These are phyloP conservation scores for Carpinus viminea DNA, from an alignment of 306 rosid species.

Conservation along the genomic window DNA sequence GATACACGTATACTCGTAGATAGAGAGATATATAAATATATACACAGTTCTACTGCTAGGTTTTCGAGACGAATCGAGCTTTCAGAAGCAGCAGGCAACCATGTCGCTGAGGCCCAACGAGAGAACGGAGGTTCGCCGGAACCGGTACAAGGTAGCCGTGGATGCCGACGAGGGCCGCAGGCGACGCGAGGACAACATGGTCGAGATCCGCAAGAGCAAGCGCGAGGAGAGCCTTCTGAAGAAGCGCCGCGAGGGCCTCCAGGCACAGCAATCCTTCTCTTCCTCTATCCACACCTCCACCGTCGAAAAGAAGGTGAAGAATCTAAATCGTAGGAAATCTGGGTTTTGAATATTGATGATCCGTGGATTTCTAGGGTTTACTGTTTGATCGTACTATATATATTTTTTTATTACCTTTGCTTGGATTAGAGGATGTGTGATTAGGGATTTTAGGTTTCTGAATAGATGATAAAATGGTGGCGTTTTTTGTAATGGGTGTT, in stretches of 20 bases:
- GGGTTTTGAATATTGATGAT: constrained; percentile 28
- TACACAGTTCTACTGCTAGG: constrained; percentile 11
- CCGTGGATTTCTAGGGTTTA: constrained; percentile 6
- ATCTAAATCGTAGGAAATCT: background rate
- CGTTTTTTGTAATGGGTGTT: constrained; percentile 17
- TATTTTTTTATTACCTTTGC: background rate
- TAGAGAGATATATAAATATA: background rate
- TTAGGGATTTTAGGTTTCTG: constrained; percentile 11
- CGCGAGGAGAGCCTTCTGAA: constrained; percentile 86
- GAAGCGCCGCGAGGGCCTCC: constrained; percentile 93
- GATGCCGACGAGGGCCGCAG: constrained; percentile 95
- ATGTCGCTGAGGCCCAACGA: constrained; percentile 90
- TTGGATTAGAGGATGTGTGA: constrained; percentile 1
- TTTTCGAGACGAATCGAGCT: constrained; percentile 7
- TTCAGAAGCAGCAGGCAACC: constrained; percentile 9
- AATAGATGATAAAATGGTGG: background rate
- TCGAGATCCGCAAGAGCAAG: constrained; percentile 92
- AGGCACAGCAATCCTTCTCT: constrained; percentile 64
- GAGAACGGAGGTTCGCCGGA: constrained; percentile 89
- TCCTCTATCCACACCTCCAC: constrained; percentile 47
- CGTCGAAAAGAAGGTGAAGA: constrained; percentile 67
- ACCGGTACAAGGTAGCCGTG: constrained; percentile 88
- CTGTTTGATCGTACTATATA: constrained; percentile 11
- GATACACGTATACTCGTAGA: background rate
- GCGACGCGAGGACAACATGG: constrained; percentile 86